Base-by-base conservation (phyloP, 768 basidiomycete species). In the Xerocomus potaroensis region DNA sequence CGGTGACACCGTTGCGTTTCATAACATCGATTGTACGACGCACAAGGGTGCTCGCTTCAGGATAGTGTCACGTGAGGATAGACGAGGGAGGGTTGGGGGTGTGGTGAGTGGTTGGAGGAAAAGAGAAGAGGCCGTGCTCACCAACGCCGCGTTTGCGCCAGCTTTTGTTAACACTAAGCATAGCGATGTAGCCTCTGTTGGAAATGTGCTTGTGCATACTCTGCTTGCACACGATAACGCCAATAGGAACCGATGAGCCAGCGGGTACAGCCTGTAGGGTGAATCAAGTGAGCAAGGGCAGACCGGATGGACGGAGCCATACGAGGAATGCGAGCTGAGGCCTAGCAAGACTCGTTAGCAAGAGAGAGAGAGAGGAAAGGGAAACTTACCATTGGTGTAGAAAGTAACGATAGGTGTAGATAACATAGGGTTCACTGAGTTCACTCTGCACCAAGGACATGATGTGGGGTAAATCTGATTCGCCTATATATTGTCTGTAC, bases 321-420 rank as follows among this genome's bases (percentile, higher is more conserved):
- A 84, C 89, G 35, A 94, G 77, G 60, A 87, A 91, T 2, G 90
- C 81, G 22, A 95, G 76, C 68, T 95, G 86, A 2, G 92, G 89
- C 94, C 95, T 93, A 5, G 15, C 3, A 14, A 5, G 26, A 24
- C 26, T 40, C 30, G 40, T 54, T 36, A 49, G 56, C 36, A 33
- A 50, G 10, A 12, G 9, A 19, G 27, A 23, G 14, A 19, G 29
- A 33, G 8, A 7, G 2, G 32, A 10, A 21, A 0, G 12, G 11
- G 22, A 33, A 40, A 71, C 91, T 58, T 47, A 96, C 96, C 96
- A 99, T 57, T 93, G 88, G 63, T 92, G 82, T 7, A 99, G 78
- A 65, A 99, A 99, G 66, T 99, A 97, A 2, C 94, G 85, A 58
- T 93, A 97, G 0, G 94, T 97, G 69, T 95, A 97, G 34, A 91